Base-by-base conservation (phyloP, 345 rosid species). In the Salix exigua region DNA sequence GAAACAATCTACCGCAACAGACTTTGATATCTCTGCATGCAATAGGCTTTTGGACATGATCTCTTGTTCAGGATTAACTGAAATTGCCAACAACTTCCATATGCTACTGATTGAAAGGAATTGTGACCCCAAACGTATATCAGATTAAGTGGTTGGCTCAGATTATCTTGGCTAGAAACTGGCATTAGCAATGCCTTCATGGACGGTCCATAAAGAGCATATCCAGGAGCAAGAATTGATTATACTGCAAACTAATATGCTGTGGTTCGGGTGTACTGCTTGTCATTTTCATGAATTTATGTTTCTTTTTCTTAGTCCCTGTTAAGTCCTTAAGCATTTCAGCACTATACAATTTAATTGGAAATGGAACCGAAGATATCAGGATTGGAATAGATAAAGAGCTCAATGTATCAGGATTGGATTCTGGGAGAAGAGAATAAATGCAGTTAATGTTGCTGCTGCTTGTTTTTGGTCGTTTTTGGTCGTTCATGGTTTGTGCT, bases 1-100 rank as follows among this genome's bases (percentile, higher is more conserved):
- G 99, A 93, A 86, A 84, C 90, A 88, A 70, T 89, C 91, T 18
- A 82, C 90, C 18, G 60, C 74, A n/a, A 83, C 91, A 50, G 90
- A 82, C 25, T 87, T 93, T 72, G 91, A 95, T 78, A 61, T 60
- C 74, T 76, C 91, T 62, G 84, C 91, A 10, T 91, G 92, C 74
- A 68, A 17, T 19, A 84, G 91, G 83, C 84, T 95, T 80, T 71
- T 89, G 85, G 78, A 82, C 69, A 88, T 90, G 58, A 85, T 91
- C 66, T 77, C 72, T 73, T 88, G 85, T 18, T 63, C 74, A 13
- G 96, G 93, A 21, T 81, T 88, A 75, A 75, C 82, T 48, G 96
- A 86, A 65, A 81, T 82, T 26, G 89, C 89, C 65, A 80, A 71
- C 8, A 80, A 76, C 30, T 88, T 93, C 69, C 87, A 77, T 14